These are phyloP conservation scores for Sclerotinia borealis DNA, from an alignment of 2,329 filamentous ascomycete genomes.

Conservation along the genomic window DNA sequence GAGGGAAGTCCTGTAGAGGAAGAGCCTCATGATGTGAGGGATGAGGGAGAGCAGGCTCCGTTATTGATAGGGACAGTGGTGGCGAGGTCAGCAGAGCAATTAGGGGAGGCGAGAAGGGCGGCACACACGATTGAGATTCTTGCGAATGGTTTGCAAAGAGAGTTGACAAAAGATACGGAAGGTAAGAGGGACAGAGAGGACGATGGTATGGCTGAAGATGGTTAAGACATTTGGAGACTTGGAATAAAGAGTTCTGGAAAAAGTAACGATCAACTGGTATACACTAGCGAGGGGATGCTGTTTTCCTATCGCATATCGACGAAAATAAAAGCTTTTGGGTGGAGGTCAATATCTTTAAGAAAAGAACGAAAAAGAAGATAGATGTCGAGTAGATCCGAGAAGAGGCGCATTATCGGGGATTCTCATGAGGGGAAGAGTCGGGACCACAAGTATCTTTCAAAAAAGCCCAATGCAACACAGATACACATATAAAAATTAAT, in stretches of 20 bases:
- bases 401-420: background rate
- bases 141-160: conserved; percentile 48
- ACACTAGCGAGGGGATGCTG: conserved; percentile 1
- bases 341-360: background rate
- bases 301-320: background rate
- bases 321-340: background rate
- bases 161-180: conserved; percentile 37
- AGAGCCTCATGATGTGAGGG: conserved; percentile 11
- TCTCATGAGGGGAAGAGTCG: background rate
- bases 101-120: conserved; percentile 46
- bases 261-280: background rate
- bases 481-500: background rate
- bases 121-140: conserved; percentile 48
- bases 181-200: background rate
- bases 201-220: background rate
- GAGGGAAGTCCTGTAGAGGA: conserved; percentile 10
- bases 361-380: background rate
- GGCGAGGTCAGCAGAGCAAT: conserved; percentile 42
- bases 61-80: conserved; percentile 51
- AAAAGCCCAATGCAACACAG: conserved; percentile 1
- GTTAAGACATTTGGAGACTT: background rate
- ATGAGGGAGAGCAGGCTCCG: conserved; percentile 32
- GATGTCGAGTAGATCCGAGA: background rate
- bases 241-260: background rate
- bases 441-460: background rate